These are phyloP conservation scores for Adansonia rubrostipa DNA, from an alignment of 441 rosid species.

Conservation along the genomic window DNA sequence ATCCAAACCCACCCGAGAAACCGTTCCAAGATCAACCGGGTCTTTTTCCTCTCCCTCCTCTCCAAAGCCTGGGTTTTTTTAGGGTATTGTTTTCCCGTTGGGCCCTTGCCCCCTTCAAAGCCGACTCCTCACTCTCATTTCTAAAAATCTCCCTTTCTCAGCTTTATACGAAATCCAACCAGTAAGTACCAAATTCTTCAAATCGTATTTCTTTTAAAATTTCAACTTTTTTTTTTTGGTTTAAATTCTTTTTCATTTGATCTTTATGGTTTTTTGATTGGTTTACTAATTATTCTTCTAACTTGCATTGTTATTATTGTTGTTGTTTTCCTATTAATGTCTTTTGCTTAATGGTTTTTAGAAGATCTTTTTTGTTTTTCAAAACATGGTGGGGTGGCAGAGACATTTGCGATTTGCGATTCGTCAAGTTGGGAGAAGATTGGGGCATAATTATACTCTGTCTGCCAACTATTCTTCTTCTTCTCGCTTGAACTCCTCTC, in stretches of 20 bases:
- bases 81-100: neutral
- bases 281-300: neutral
- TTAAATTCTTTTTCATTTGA: slow-evolving; percentile 1
- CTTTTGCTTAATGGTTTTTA: neutral
- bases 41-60: neutral
- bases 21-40: slow-evolving; percentile 2
- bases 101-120: neutral
- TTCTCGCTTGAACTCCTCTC: slow-evolving; percentile 36
- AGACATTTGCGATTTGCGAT: slow-evolving; percentile 54
- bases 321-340: neutral
- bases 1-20: slow-evolving; percentile 9
- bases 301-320: neutral
- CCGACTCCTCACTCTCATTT: neutral
- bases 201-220: neutral
- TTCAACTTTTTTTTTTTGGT: neutral
- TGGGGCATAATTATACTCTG: slow-evolving; percentile 42
- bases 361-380: slow-evolving; percentile 1
- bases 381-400: slow-evolving; percentile 74
- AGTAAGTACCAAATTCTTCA: neutral
- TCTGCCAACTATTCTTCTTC: slow-evolving; percentile 38
- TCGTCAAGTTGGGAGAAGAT: slow-evolving; percentile 54
- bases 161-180: neutral
- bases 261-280: neutral
- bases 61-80: neutral
- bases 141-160: neutral